Evolutionary conservation across 805 yeast genomes (phyloP), one percentile per base, ranked within the genome.

Genomic region (Nakazawaea anatomiae): DNA sequence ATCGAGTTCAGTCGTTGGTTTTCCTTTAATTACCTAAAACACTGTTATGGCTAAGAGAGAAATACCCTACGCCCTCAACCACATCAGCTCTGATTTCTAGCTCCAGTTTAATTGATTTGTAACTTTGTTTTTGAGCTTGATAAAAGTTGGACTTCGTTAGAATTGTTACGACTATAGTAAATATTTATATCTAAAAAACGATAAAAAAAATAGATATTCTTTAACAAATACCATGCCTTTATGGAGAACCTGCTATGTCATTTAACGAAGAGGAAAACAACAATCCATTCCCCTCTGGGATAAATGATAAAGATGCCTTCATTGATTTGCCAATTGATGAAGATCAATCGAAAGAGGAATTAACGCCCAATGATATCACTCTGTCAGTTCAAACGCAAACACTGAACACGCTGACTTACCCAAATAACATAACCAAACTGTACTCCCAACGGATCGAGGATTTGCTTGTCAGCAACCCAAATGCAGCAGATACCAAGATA

Each of bases 401-500:
- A 18, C 25, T 18, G 25, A 18, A 18, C 25, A 18, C 11, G 31
- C 25, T 9, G 30, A 31, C 31, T 11, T 34, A 39, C n/a, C 39
- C 31, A 18, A 31, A 7, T n/a, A 35, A 39, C 10, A 18, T 36
- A 7, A 39, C 31, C 4, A 48, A 38, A 29, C 11, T 48, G 4
- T 50, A 42, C n/a, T 50, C 53, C 8, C 44, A 51, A 35, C 28
- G n/a, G 6, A 46, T 51, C 25, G 53, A 51, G 34, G 53, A 51
- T 10, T 11, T 51, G 7, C 28, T 51, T 3, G 42, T 51, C 25
- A 46, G 30, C 11, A 46, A 39, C 27, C 39, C 46, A 5, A 29
- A 46, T 8, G 44, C 50, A 4, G 35, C 14, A 9, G 47, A 58
- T 8, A 39, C 62, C 25, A 42, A 48, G 18, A 52, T 64, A 5